Evolutionary conservation across 805 yeast species (phyloP), one percentile per base, ranked within the genome.

Genomic region (Schwanniomyces pseudopolymorphus): DNA sequence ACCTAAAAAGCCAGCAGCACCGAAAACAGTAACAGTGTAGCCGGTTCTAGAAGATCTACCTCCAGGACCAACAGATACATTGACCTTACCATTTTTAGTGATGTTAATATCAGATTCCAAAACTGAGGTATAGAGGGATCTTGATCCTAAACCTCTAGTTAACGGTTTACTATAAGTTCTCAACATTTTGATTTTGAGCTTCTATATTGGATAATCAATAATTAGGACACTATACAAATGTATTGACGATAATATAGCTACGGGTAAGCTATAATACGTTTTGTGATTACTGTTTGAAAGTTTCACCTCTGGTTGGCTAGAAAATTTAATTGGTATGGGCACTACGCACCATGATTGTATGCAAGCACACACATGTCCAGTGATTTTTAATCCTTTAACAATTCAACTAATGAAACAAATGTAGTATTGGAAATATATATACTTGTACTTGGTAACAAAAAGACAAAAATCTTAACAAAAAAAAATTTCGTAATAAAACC

Each of bases 41-140:
- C 96, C 96, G 7, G 92, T 84, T 72, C 95, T 79, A 24, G 95
- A 87, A 4, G 92, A 85, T 48, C 88, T 77, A 25, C 96, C 96
- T 40, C 95, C 94, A 42, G 79, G 69, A 50, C 96, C 96, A 28
- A 75, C 72, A n/a, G 87, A 66, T 38, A 85, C 64, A 55, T 82
- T 76, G 38, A 89, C 85, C 60, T 89, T 87, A 21, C 96, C 96
- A 43, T 77, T 74, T 53, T 81, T 77, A 46, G 92, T 84, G 66
- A 88, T 81, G 62, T 82, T 81, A 58, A 85, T 69, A 66, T 88
- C 94, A n/a, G 71, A 67, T 39, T 69, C 75, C 53, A 73, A 63
- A 37, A 67, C 72, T 14, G 76, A 65, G 14, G 75, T 70, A 54
- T 72, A 68, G 47, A 72, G 49, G 48, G 66, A 51, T 58, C 77